Evolutionary conservation across 2,329 filamentous ascomycete species (phyloP), one percentile per base, ranked within the genome.

Genomic region (Ophiocordyceps robertsii): DNA sequence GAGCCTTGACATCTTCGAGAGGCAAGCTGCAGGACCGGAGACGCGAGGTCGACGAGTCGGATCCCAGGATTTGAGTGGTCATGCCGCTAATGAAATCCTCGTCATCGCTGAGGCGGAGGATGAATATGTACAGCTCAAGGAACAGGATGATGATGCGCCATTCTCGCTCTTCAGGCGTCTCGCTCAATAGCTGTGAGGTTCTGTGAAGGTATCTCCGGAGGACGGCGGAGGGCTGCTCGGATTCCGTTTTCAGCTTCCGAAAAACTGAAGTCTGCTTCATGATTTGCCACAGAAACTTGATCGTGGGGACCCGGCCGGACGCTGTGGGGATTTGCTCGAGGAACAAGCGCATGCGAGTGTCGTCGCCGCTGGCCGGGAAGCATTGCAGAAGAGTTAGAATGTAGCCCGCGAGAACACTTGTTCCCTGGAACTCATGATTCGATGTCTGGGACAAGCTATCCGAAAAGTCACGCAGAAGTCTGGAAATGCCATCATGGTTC

Each of bases 271-370:
- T 75, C 43, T 61, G 59, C 14, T 58, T 65, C 52, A 67, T 69
- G 30, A 65, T 72, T 42, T 82, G 72, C 87, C 92, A 95, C 51
- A 96, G 85, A 55, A 87, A 95, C 51, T 82, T 63, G 50, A 53
- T 59, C 41, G 55, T 63, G 3, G 70, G 62, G 5, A 84, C 69
- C 37, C 82, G 77, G 0, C 87, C 84, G 5, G 51, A 47, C 6
- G 48, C 19, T 3, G 55, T 57, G 16, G 60, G 58, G 13, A 65
- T 62, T 41, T 62, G 50, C 24, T 59, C 58, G 35, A 92, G 71
- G 55, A 92, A 96, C 1, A 96, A 68, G 65, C 87, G 90, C 86
- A 96, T 94, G 19, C 89, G 82, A 46, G 95, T 93, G 45, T 95
- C 88, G 54, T 95, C 89, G 4, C 80, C 81, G 45, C 78, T 74